A percentile compares a stretch with the other conserved stretches of the same genome.
phyloP scores from a whole-genome alignment of 306 rosid species.

The Begonia peltatifolia region DNA sequence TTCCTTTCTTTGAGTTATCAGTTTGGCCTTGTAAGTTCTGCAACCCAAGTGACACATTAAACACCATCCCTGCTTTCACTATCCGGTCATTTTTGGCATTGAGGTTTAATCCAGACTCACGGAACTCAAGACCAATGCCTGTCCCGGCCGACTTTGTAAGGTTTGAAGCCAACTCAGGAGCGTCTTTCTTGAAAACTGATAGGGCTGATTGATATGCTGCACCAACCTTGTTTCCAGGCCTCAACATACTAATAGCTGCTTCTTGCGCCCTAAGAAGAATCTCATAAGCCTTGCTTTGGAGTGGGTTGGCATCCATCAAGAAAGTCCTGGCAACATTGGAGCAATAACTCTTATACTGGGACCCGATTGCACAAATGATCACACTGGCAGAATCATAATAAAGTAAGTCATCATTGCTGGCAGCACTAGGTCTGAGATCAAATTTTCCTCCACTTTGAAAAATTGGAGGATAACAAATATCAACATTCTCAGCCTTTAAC shows the following conservation, averaged over 20 bases:
- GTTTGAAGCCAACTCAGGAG: slow-evolving; percentile 52
- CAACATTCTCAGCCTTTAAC: slow-evolving; percentile 75
- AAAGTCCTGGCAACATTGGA: slow-evolving; percentile 76
- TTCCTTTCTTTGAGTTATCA: slow-evolving; percentile 32
- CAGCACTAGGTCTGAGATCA: slow-evolving; percentile 95
- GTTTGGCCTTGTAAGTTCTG: slow-evolving; percentile 52
- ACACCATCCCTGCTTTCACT: slow-evolving; percentile 74
- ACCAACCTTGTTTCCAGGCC: slow-evolving; percentile 51
- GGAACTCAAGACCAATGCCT: slow-evolving; percentile 90
- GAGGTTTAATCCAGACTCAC: slow-evolving; percentile 80
- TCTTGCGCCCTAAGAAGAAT: slow-evolving; percentile 86
- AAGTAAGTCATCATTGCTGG: slow-evolving; percentile 76
- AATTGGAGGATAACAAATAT: slow-evolving; percentile 89
- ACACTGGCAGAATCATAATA: slow-evolving; percentile 78
- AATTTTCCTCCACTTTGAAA: slow-evolving; percentile 89
- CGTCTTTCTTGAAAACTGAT: slow-evolving; percentile 67
- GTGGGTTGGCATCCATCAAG: slow-evolving; percentile 72
- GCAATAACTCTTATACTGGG: slow-evolving; percentile 88
- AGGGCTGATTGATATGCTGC: slow-evolving; percentile 66
- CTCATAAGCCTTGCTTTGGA: slow-evolving; percentile 77
- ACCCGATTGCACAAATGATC: slow-evolving; percentile 84
- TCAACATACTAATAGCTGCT: slow-evolving; percentile 53
- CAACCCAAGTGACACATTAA: slow-evolving; percentile 78
- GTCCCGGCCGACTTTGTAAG: slow-evolving; percentile 88
- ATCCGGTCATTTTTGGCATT: slow-evolving; percentile 69